Evolutionary conservation across 2,329 filamentous ascomycete species (phyloP).

Genomic region (Trichoderma atrobrunneum): DNA sequence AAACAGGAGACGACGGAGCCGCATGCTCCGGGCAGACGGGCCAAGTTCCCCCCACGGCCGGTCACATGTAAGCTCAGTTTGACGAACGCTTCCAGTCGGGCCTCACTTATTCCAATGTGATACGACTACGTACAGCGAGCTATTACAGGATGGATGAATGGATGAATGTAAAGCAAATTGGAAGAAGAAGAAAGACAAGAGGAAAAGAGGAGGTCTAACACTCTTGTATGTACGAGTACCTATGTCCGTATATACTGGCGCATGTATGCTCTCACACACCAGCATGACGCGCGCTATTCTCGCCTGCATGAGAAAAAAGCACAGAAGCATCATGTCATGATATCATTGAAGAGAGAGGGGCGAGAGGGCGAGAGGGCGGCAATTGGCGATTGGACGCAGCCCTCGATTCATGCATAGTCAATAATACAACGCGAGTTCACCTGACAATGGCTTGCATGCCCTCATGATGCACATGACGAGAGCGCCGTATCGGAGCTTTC

Average conservation of each 20-base stretch:
- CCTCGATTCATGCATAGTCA: background rate
- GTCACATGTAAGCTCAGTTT: background rate
- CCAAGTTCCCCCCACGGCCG: background rate
- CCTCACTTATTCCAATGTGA: background rate
- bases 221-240: background rate
- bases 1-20: background rate
- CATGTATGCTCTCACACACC: background rate
- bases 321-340: background rate
- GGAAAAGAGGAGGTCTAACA: background rate
- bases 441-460: constrained; percentile 3
- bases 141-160: background rate
- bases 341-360: background rate
- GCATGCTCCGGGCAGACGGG: background rate
- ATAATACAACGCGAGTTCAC: background rate
- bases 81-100: background rate
- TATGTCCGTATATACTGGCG: background rate
- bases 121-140: background rate
- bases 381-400: background rate
- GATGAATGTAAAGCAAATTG: background rate
- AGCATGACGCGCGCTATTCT: background rate
- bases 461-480: background rate
- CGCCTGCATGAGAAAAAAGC: background rate
- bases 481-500: constrained; percentile 25
- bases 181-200: background rate
- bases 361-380: background rate